Evolutionary conservation across 2,329 filamentous ascomycete species (phyloP).

Genomic region (Sporothrix pallida): DNA sequence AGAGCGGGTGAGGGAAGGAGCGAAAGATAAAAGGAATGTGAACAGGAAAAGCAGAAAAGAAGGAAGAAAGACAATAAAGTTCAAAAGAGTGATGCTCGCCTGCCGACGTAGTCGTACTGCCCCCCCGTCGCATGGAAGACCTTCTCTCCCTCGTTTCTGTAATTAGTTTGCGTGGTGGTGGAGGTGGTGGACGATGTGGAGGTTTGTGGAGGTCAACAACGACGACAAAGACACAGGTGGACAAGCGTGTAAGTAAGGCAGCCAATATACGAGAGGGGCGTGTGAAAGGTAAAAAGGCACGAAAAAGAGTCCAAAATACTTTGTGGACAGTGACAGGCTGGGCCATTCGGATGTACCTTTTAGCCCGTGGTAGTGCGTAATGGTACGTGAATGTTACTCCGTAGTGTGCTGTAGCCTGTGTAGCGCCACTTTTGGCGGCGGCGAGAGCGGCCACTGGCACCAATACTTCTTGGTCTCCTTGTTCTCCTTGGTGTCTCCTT

Average conservation of each 20-base stretch:
- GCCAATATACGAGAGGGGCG: conserved; percentile 33
- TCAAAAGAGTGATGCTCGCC: conserved; percentile 19
- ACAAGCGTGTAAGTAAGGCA: conserved; percentile 30
- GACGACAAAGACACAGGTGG: conserved; percentile 29
- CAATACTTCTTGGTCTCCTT: too few species aligned
- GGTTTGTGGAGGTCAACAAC: conserved; percentile 32
- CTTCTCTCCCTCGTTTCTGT: conserved; percentile 26
- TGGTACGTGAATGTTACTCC: conserved; percentile 24
- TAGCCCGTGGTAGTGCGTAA: conserved; percentile 22
- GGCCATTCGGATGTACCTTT: neutral
- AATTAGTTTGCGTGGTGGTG: conserved; percentile 30
- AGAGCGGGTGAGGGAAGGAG: neutral
- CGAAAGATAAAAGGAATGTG: neutral
- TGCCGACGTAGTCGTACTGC: conserved; percentile 20
- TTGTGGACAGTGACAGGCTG: neutral
- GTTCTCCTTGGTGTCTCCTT: too few species aligned
- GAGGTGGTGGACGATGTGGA: conserved; percentile 31
- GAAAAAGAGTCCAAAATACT: conserved; percentile 1
- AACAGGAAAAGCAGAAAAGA: neutral
- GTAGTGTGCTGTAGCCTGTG: conserved; percentile 25
- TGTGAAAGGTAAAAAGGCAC: conserved; percentile 9
- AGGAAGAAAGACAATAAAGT: neutral
- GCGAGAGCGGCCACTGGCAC: conserved; percentile 11
- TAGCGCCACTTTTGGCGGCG: conserved; percentile 19
- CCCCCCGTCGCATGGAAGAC: conserved; percentile 26